Base-by-base conservation (phyloP, 805 yeast genomes). In the Lachancea sp. region DNA sequence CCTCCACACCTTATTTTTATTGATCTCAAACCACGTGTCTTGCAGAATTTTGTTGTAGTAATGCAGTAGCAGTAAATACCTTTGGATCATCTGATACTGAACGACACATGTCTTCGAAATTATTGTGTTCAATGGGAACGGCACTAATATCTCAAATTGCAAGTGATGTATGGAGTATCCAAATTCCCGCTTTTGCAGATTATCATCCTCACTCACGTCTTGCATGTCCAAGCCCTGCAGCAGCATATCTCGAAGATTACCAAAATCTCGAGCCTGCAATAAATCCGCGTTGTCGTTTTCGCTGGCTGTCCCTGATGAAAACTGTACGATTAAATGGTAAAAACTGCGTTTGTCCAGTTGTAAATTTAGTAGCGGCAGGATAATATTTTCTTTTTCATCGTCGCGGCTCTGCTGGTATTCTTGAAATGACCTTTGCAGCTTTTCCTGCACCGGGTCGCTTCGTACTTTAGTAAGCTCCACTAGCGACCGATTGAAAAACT, bases 91-190 rank as follows among this genome's bases (percentile, higher is more conserved):
- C 57, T 90, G 96, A 55, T 82, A 87, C 47, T 92, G 86, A 36
- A 78, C 71, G 13, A 86, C 66, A 19, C 80, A 77, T 12, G 87
- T 81, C 40, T 79, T 74, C 13, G 83, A 77, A 1, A 87, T 64
- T 1, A 92, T 69, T 19, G 90, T 67, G 52, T 87, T 87, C 36
- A 87, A 62, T 0, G 99, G 99, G 56, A 86, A 92, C 3, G 97
- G 96, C 17, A 89, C 60, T n/a, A 70, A 61, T 6, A 80, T 45
- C 30, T 79, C 77, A 33, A 82, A 60, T 43, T 74, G 75, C 8
- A 82, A 57, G 37, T 72, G 71, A 34, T 78, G 67, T 1, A 81
- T 66, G 1, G 76, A 45, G 62, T 72, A 39, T 51, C 63, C 45
- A 51, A 67, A 48, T 57, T 63, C 53, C 6, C n/a, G 16, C 16